A percentile compares a stretch with the other conserved stretches of the same genome.
These are phyloP conservation scores for Euphorbia peplus DNA, from an alignment of 345 rosid genomes.

Conservation along the genomic window DNA sequence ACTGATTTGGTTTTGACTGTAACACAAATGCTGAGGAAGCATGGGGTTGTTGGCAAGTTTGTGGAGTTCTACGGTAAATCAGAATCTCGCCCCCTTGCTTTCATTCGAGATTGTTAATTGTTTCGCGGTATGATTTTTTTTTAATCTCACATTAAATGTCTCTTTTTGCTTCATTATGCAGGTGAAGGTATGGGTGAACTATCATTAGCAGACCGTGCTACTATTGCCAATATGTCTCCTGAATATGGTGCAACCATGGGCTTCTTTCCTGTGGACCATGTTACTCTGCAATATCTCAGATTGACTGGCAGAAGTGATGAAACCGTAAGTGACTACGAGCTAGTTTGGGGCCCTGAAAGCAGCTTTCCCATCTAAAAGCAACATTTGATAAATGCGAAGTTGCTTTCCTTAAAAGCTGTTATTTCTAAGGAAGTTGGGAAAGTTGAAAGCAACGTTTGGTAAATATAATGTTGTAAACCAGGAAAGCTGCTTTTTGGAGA, in stretches of 20 bases:
- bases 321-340: conserved; percentile 48
- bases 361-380: too few species aligned
- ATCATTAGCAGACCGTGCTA: conserved; percentile 94
- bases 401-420: too few species aligned
- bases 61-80: conserved; percentile 71
- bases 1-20: conserved; percentile 94
- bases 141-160: conserved; percentile 8
- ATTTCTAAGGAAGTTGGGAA: too few species aligned
- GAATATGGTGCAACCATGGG: conserved; percentile 99
- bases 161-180: conserved; percentile 26
- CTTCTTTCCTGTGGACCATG: conserved; percentile 94
- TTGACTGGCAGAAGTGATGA: conserved; percentile 83
- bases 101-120: not conserved
- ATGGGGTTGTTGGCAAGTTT: conserved; percentile 95
- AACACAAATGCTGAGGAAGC: conserved; percentile 92
- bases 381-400: too few species aligned
- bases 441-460: too few species aligned
- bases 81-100: not conserved
- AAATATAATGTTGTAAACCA: too few species aligned
- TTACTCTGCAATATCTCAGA: conserved; percentile 80
- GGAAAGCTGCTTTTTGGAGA: too few species aligned
- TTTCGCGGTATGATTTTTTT: conserved; percentile 1
- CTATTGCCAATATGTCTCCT: conserved; percentile 97
- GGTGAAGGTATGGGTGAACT: conserved; percentile 89
- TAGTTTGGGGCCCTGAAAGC: too few species aligned